Conservation (phyloP, 768 basidiomycete genomes). For the Candolleomyces eurysporus region DNA sequence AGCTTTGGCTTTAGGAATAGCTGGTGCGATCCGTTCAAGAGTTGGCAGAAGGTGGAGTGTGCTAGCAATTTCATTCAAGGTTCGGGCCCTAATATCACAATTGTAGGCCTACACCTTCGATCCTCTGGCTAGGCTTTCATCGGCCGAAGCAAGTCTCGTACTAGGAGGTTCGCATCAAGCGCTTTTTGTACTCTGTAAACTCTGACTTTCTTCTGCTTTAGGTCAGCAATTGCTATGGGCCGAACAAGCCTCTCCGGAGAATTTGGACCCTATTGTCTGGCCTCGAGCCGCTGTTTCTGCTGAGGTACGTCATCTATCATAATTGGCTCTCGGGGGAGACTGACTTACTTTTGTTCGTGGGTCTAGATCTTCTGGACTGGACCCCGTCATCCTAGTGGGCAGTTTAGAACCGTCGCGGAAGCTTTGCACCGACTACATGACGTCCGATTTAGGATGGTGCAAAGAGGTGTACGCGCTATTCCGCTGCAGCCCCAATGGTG, state of each 20-base stretch:
- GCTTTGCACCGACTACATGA: conserved; percentile 71
- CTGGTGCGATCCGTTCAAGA: conserved; percentile 81
- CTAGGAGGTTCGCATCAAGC: conserved; percentile 54
- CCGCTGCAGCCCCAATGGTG: conserved; percentile 73
- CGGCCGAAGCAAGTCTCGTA: conserved; percentile 49
- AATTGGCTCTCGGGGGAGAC: neutral
- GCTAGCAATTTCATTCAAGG: conserved; percentile 6
- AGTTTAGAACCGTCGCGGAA: conserved; percentile 34
- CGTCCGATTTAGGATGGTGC: conserved; percentile 55
- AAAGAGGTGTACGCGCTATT: conserved; percentile 58
- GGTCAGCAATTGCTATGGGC: conserved; percentile 72
- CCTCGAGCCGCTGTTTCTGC: conserved; percentile 70
- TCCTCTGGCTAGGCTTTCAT: conserved; percentile 55
- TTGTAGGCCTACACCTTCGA: conserved; percentile 64
- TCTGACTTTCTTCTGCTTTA: conserved; percentile 15
- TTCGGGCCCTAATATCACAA: neutral
- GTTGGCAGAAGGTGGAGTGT: conserved; percentile 62
- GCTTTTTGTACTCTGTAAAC: neutral
- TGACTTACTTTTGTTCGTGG: neutral
- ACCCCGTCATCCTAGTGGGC: conserved; percentile 35
- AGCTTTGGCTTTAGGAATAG: conserved; percentile 39
- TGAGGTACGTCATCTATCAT: conserved; percentile 34
- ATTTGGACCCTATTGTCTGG: conserved; percentile 69
- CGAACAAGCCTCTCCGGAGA: conserved; percentile 66
- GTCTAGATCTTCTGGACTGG: conserved; percentile 69